These are phyloP conservation scores for Aspergillus sp. DNA, from an alignment of 2,329 filamentous ascomycete species.

Conservation along the genomic window DNA sequence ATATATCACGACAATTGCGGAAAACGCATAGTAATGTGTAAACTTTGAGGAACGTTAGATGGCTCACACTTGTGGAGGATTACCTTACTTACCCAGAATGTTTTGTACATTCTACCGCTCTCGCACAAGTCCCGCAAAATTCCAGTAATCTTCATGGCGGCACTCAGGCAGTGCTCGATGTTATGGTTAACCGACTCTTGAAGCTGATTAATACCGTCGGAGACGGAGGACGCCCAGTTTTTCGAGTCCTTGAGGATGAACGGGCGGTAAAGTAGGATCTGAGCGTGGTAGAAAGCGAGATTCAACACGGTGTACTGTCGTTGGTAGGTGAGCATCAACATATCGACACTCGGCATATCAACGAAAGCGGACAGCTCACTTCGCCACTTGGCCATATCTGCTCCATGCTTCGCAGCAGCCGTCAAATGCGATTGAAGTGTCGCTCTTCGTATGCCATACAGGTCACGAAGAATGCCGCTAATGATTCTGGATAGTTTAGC, in stretches of 20 bases:
- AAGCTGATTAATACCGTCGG: conserved; percentile 24
- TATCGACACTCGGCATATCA: conserved; percentile 36
- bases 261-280: conserved; percentile 40
- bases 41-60: conserved; percentile 18
- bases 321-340: conserved; percentile 53
- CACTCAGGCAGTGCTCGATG: conserved; percentile 41
- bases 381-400: conserved; percentile 53
- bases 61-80: not conserved
- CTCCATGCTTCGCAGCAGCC: conserved; percentile 49
- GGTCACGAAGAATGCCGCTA: conserved; percentile 49
- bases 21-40: conserved; percentile 52
- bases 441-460: conserved; percentile 38
- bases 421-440: conserved; percentile 24
- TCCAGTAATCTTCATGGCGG: conserved; percentile 45
- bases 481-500: conserved; percentile 52
- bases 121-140: conserved; percentile 47
- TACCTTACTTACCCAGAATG: conserved; percentile 44
- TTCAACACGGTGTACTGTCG: conserved; percentile 45
- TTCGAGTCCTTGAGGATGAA: conserved; percentile 36
- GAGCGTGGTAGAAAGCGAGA: conserved; percentile 41
- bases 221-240: conserved; percentile 14
- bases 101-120: conserved; percentile 43
- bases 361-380: conserved; percentile 44
- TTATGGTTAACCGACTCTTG: conserved; percentile 23
- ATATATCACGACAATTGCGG: conserved; percentile 51